Percentiles rank a stretch among this genome's conserved stretches.
Conservation (phyloP, 2,329 filamentous ascomycete genomes). For the Apiospora hydei region DNA sequence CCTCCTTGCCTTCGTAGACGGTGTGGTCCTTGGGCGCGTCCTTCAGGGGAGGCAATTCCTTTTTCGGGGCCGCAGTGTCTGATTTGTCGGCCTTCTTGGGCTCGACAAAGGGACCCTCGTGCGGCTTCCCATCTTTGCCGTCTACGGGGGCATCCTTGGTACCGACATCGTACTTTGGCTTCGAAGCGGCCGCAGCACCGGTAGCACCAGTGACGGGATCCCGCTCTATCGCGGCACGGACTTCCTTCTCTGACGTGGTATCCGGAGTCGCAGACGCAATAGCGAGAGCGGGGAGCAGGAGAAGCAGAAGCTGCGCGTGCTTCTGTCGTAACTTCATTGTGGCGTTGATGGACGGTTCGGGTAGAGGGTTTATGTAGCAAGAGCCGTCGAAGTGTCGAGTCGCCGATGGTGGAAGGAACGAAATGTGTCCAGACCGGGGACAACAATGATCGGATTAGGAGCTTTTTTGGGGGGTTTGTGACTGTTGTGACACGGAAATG, state of each 20-base stretch:
- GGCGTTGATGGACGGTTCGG: slow-evolving; percentile 22
- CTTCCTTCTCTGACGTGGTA: slow-evolving; percentile 31
- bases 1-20: slow-evolving; percentile 65
- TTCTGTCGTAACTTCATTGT: slow-evolving; percentile 40
- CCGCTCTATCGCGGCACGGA: slow-evolving; percentile 25
- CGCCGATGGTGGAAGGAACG: background rate
- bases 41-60: slow-evolving; percentile 53
- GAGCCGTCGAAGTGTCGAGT: background rate
- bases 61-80: slow-evolving; percentile 42
- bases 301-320: slow-evolving; percentile 38
- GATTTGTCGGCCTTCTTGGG: slow-evolving; percentile 50
- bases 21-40: slow-evolving; percentile 60
- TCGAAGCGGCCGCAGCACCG: slow-evolving; percentile 25
- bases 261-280: slow-evolving; percentile 35
- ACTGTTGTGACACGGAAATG: background rate
- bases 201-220: slow-evolving; percentile 45
- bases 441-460: slow-evolving; percentile 1
- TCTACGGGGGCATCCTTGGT: slow-evolving; percentile 87
- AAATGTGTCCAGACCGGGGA: slow-evolving; percentile 18
- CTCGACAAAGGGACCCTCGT: slow-evolving; percentile 82
- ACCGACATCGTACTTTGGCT: slow-evolving; percentile 50
- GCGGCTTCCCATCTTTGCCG: slow-evolving; percentile 91
- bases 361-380: background rate
- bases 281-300: slow-evolving; percentile 39
- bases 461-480: background rate